Base-by-base conservation (phyloP, 192 early-diverging fungal genomes). In the Rhizophagus clarus region DNA sequence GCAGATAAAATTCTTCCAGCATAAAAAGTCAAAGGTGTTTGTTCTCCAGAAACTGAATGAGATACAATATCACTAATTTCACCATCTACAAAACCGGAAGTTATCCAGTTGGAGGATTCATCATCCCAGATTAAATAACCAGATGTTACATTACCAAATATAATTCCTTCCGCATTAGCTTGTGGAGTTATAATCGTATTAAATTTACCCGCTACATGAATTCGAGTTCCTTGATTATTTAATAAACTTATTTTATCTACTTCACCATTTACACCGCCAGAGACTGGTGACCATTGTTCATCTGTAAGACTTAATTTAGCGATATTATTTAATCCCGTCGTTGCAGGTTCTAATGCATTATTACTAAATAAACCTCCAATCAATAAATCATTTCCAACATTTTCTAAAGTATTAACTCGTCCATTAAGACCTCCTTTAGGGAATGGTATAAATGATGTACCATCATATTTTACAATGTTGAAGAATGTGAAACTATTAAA, bases 391-490 rank as follows among this genome's bases (percentile, higher is more conserved):
- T 79, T 70, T 10, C 12, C 61, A n/a, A 84, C 75, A 28, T 80
- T 47, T 15, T 80, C 81, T 28, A 90, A 86, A 14, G 60, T 79
- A 28, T 79, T 81, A 5, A 92, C 91, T 0, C 81, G 66, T 5
- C 88, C 88, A 72, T 89, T 83, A 11, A 86, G 76, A 24, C 91
- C 91, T 37, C 78, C 81, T 22, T 79, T 75, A 20, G 75, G 64
- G 17, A 86, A 26, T 15, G 80, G 62, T 17, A 69, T 61, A 61
- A 84, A 80, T 14, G 62, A 40, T 7, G 15, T 69, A 0, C 83
- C 85, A 80, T 88, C 82, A 82, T 91, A 93, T 68, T 81, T 76
- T 3, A 89, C 91, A 76, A 95, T 84, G 77, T 92, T 93, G 47
- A 72, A 79, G 70, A 87, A 91, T 7, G 80, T 83, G 0, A 69